Evolutionary conservation across 148 eudicot genomes (phyloP), one percentile per base, ranked within the genome.

Genomic region (Diospyros kaki): DNA sequence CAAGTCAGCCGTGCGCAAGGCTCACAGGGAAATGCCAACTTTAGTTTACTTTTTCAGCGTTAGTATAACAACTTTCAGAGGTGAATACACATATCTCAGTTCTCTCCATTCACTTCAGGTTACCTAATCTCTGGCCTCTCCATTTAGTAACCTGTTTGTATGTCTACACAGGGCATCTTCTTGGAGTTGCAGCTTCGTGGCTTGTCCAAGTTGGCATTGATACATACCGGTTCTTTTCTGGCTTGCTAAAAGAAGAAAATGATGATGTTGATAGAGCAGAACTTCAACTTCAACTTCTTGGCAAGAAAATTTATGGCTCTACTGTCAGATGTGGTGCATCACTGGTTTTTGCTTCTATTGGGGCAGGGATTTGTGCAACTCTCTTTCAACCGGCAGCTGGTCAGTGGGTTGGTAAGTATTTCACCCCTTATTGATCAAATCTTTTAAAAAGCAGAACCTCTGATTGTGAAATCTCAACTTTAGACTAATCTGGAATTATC

Each of bases 161-260:
- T 76, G 61, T 69, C 17, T 77, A 68, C 67, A 72, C 92, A 95
- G 98, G 89, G 10, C 97, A 95, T 71, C 84, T 81, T 69, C 90
- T 95, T 51, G 99, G 93, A 66, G 87, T 92, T 56, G 85, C 97
- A 52, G 96, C 99, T 73, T 86, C 96, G 61, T 95, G 97, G 97
- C 71, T 93, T 41, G 94, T 95, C 74, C 97, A 95, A 88, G 88
- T 91, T 64, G 94, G 96, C 76, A 76, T 88, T 13, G 96, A 93
- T 74, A 71, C 82, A 15, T 95, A 89, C 71, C 86, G 81, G 58
- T 83, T 87, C 78, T 78, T 95, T 68, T 71, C 79, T 64, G 76
- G 72, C 55, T 53, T 84, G 17, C 80, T 78, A 42, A 81, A 80
- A 75, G 87, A 80, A 9, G 92, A 90, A 3, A 5, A 64, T 51